These are phyloP conservation scores for Debaryomycetaceae sp. DNA, from an alignment of 1,139 yeast genomes.

Conservation along the genomic window DNA sequence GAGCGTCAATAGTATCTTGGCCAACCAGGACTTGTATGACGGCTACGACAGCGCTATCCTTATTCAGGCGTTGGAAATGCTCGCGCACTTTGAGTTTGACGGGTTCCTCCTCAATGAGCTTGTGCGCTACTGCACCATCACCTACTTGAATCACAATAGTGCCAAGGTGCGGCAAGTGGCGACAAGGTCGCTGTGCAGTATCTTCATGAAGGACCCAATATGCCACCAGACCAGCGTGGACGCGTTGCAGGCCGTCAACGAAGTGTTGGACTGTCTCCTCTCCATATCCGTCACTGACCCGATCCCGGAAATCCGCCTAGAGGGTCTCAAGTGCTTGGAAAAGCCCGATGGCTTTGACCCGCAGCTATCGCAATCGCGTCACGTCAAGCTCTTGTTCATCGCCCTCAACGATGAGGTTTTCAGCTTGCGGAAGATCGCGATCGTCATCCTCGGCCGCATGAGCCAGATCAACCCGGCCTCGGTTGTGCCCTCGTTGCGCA, in stretches of 20 bases:
- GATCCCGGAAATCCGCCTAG: conserved; percentile 68
- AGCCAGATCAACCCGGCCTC: conserved; percentile 89
- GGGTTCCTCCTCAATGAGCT: conserved; percentile 75
- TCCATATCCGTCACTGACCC: conserved; percentile 90
- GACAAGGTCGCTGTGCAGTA: conserved; percentile 69
- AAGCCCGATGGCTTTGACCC: conserved; percentile 70
- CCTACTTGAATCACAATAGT: conserved; percentile 71
- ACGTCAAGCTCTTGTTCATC: conserved; percentile 73
- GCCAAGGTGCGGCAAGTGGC: conserved; percentile 78
- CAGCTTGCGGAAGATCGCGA: conserved; percentile 70
- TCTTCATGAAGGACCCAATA: conserved; percentile 75
- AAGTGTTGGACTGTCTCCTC: conserved; percentile 69
- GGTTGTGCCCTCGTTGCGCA: conserved; percentile 84
- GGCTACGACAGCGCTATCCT: conserved; percentile 42
- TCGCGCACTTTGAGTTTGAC: conserved; percentile 65
- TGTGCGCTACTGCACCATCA: conserved; percentile 71
- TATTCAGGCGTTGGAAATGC: conserved; percentile 60
- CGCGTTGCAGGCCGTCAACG: conserved; percentile 76
- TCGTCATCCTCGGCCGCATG: conserved; percentile 70
- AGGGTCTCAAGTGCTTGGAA: conserved; percentile 58
- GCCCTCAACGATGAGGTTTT: conserved; percentile 89
- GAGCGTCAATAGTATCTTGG: conserved; percentile 24
- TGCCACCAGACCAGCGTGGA: conserved; percentile 78
- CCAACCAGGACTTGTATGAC: conserved; percentile 30
- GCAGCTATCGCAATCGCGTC: conserved; percentile 88